Conservation (phyloP, 2,329 filamentous ascomycete species). For the Microdochium bolleyi region DNA sequence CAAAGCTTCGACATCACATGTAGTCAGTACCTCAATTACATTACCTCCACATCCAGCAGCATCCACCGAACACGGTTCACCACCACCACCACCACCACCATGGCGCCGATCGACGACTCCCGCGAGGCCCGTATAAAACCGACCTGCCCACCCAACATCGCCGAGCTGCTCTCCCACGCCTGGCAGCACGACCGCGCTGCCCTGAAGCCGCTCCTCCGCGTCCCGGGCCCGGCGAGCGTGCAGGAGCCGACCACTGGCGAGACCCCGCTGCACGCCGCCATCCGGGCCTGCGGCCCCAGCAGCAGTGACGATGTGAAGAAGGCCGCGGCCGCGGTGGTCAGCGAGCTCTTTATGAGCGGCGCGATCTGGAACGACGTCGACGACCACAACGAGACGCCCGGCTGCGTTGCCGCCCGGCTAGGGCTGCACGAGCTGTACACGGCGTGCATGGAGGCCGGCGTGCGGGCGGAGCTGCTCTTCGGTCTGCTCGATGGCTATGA, state of each 20-base stretch:
- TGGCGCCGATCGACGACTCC: slow-evolving; percentile 33
- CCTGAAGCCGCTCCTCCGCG: slow-evolving; percentile 62
- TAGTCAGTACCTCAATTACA: too few relatives aligned
- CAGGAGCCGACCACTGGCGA: slow-evolving; percentile 81
- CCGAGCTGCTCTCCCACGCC: slow-evolving; percentile 43
- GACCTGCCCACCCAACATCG: slow-evolving; percentile 40
- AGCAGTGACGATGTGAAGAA: not conserved
- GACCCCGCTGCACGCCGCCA: slow-evolving; percentile 82
- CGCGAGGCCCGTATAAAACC: slow-evolving; percentile 44
- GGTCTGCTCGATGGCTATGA: slow-evolving; percentile 78
- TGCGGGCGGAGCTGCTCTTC: slow-evolving; percentile 82
- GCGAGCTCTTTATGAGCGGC: slow-evolving; percentile 74
- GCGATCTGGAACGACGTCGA: slow-evolving; percentile 98
- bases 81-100: too few relatives aligned
- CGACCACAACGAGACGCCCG: slow-evolving; percentile 78
- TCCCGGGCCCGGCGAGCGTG: slow-evolving; percentile 58
- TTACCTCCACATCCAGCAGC: too few relatives aligned
- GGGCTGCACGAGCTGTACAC: slow-evolving; percentile 67
- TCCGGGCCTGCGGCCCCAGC: slow-evolving; percentile 59
- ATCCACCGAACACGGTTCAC: too few relatives aligned
- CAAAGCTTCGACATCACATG: too few relatives aligned
- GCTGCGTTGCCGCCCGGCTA: slow-evolving; percentile 70
- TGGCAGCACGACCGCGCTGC: slow-evolving; percentile 55
- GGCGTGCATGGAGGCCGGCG: slow-evolving; percentile 80
- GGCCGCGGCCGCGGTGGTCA: slow-evolving; percentile 53